phyloP scores from a whole-genome alignment of 331 rosid species.

The Telfairia occidentalis region DNA sequence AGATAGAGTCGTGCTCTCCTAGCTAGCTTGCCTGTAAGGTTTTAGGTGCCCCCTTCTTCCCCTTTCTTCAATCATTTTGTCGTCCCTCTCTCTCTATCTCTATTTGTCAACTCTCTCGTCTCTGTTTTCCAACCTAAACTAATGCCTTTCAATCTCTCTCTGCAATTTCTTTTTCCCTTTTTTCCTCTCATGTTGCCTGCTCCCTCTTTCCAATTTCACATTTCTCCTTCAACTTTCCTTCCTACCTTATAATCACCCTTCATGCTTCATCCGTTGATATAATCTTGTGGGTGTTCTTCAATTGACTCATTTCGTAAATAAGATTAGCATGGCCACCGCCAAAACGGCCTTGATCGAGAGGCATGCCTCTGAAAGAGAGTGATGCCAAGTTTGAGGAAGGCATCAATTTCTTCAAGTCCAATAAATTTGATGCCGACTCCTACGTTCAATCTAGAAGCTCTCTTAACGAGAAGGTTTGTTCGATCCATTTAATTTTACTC shows the following conservation, averaged over 20 bases:
- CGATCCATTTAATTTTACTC: background rate
- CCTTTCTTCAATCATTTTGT: background rate
- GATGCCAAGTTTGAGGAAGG: constrained; percentile 81
- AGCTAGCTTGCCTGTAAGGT: no score
- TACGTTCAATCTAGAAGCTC: constrained; percentile 69
- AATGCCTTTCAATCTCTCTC: constrained; percentile 13
- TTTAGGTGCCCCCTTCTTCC: no score
- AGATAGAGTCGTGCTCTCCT: background rate
- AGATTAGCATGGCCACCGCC: constrained; percentile 46
- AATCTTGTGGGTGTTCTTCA: background rate
- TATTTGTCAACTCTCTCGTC: no score
- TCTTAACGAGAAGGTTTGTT: constrained; percentile 72
- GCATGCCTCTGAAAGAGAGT: constrained; percentile 47
- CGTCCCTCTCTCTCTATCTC: background rate
- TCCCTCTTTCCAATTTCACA: background rate
- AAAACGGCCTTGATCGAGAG: constrained; percentile 69
- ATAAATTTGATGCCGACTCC: constrained; percentile 64
- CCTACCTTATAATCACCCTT: background rate
- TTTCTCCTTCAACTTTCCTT: constrained; percentile 27
- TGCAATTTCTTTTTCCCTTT: background rate
- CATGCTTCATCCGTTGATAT: constrained; percentile 15
- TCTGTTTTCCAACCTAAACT: no score
- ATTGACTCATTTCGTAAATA: constrained; percentile 13
- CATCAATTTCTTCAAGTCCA: constrained; percentile 68
- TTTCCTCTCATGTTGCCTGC: no score